Evolutionary conservation across 371 early-diverging fungal species (phyloP).

Genomic region (Mucor mucedo): DNA sequence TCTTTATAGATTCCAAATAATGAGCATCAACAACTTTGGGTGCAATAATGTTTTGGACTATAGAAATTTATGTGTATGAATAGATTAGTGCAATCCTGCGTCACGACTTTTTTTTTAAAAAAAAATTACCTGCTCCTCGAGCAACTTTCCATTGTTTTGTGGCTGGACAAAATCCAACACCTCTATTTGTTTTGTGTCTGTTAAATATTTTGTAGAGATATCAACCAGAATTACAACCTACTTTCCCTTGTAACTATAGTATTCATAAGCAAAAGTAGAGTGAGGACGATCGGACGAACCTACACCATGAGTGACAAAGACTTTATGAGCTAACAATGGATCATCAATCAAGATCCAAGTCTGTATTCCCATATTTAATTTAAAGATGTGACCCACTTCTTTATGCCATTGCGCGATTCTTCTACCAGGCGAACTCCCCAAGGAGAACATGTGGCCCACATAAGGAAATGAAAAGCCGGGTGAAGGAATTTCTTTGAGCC

Average conservation of each 20-base stretch:
- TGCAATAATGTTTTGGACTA: too few species aligned
- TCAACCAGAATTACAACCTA: background rate
- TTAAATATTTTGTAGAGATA: background rate
- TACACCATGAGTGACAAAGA: slow-evolving; percentile 25
- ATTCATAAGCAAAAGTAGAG: background rate
- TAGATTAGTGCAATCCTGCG: too few species aligned
- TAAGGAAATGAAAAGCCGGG: slow-evolving; percentile 16
- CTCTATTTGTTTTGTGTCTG: too few species aligned
- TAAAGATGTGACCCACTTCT: slow-evolving; percentile 18
- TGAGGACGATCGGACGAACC: slow-evolving; percentile 15
- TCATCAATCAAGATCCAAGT: slow-evolving; percentile 20
- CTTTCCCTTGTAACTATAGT: slow-evolving; percentile 18
- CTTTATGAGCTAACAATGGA: slow-evolving; percentile 24
- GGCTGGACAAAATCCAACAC: too few species aligned
- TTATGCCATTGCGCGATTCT: slow-evolving; percentile 24
- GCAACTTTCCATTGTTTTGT: too few species aligned
- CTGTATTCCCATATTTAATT: slow-evolving; percentile 20
- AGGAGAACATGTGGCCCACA: slow-evolving; percentile 25
- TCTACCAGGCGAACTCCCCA: slow-evolving; percentile 12
- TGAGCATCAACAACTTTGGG: too few species aligned
- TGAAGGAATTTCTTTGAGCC: slow-evolving; percentile 8
- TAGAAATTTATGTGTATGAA: too few species aligned
- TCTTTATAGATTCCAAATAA: background rate
- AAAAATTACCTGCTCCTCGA: too few species aligned
- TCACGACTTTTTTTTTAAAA: too few species aligned